Evolutionary conservation across 2,329 filamentous ascomycete species (phyloP), one percentile per base, ranked within the genome.

Genomic region (Aureobasidium sp.): DNA sequence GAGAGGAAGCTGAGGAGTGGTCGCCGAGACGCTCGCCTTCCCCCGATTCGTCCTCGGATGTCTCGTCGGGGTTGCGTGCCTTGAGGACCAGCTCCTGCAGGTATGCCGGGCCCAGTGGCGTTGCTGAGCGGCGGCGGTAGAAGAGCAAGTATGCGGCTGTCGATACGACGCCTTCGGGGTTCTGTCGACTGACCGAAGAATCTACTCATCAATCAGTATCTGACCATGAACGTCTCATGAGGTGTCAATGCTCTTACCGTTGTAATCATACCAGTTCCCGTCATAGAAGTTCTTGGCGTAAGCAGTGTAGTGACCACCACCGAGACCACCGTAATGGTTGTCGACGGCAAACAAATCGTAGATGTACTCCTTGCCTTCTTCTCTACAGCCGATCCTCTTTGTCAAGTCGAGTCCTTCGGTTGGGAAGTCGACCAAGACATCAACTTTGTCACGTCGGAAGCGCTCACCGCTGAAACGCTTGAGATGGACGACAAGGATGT

Each of bases 341-440:
- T 98, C 93, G 1, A 98, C 90, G 12, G 86, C 93, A 65, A 98
- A 93, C 27, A 98, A 76, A 67, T 98, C 93, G 64, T 96, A 98
- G 10, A 90, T 76, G 64, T 93, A 81, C 56, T 84, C 77, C 70
- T 95, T 95, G 29, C 85, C 88, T 30, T 85, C 82, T 61, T 91
- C 87, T 52, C 84, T 84, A 58, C 90, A 78, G 12, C 91, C 83
- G 7, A 97, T 87, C 50, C 90, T 81, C 24, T 80, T 78, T 2
- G 81, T 86, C 58, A 98, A 78, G 66, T 98, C 89, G 4, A 98
- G 77, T 2, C 86, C 86, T 63, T 93, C 85, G 6, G 94, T 80
- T 0, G 93, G 93, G 65, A 96, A 98, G 62, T 96, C 88, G 19
- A 98, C 90, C 8, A 87, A 72, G 6, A 90, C 84, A 62, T 97